Evolutionary conservation across 2,329 filamentous ascomycete genomes (phyloP).

Genomic region (Pestalotiopsis fici): DNA sequence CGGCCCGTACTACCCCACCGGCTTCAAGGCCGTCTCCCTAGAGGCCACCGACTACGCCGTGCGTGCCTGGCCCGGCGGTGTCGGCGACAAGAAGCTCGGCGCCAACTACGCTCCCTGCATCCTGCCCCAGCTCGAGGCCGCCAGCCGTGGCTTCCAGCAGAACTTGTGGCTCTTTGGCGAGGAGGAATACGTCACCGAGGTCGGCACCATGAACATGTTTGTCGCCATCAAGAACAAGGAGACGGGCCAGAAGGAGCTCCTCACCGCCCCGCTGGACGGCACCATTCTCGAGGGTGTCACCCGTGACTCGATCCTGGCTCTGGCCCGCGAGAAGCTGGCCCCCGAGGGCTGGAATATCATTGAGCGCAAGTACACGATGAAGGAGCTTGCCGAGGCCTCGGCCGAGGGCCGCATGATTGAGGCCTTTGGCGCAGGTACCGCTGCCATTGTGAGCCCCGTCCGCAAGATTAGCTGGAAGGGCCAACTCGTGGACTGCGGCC

Average conservation of each 20-base stretch:
- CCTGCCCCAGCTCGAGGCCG: slow-evolving; percentile 90
- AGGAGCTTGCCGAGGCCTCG: slow-evolving; percentile 78
- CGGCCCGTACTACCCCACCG: slow-evolving; percentile 96
- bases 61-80: slow-evolving; percentile 95
- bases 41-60: slow-evolving; percentile 97
- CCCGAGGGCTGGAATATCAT: slow-evolving; percentile 86
- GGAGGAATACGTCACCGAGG: slow-evolving; percentile 94
- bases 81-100: slow-evolving; percentile 97
- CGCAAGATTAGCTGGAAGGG: slow-evolving; percentile 88
- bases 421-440: slow-evolving; percentile 91
- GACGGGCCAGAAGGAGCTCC: slow-evolving; percentile 86
- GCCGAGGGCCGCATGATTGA: slow-evolving; percentile 86
- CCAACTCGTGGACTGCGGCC: slow-evolving; percentile 77
- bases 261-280: slow-evolving; percentile 94
- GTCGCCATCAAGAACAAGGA: slow-evolving; percentile 81
- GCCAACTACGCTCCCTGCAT: slow-evolving; percentile 99
- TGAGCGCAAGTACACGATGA: slow-evolving; percentile 93
- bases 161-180: slow-evolving; percentile 97
- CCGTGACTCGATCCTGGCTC: slow-evolving; percentile 82
- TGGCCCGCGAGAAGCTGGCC: slow-evolving; percentile 80
- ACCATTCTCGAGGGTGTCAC: slow-evolving; percentile 97
- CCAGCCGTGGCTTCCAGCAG: slow-evolving; percentile 91
- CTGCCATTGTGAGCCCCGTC: slow-evolving; percentile 90
- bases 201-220: slow-evolving; percentile 99
- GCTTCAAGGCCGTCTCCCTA: slow-evolving; percentile 94